Evolutionary conservation across 139 green algal genomes (phyloP).

Genomic region (Parachlorella kessleri): DNA sequence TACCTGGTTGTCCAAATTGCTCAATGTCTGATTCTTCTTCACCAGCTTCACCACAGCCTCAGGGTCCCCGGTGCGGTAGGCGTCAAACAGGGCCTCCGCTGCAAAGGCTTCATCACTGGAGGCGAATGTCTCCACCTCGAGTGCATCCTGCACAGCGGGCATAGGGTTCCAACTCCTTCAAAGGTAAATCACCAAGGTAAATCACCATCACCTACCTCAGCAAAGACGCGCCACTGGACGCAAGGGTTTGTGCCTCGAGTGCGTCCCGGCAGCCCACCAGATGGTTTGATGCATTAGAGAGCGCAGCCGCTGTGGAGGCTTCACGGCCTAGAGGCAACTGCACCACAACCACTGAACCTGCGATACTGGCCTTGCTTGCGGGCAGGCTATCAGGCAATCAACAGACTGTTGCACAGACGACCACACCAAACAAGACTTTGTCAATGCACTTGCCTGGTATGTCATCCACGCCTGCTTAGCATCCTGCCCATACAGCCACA

Average conservation of each 20-base stretch:
- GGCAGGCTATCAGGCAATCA: no score
- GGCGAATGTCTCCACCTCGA: slow-evolving; percentile 66
- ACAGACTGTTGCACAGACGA: not conserved
- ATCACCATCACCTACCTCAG: no score
- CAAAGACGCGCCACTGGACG: no score
- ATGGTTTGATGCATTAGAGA: not conserved
- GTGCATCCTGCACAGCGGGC: slow-evolving; percentile 73
- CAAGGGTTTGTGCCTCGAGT: no score
- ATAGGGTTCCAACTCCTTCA: no score
- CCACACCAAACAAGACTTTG: no score
- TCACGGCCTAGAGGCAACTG: not conserved
- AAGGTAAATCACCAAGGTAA: no score
- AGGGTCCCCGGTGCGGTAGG: slow-evolving; percentile 58
- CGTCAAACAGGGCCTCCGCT: slow-evolving; percentile 74
- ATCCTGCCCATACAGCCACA: slow-evolving; percentile 63
- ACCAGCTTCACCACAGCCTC: slow-evolving; percentile 7
- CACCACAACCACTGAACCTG: not conserved
- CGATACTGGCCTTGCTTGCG: no score
- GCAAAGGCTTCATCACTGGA: slow-evolving; percentile 75
- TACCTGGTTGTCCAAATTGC: slow-evolving; percentile 20
- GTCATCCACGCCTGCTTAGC: slow-evolving; percentile 55
- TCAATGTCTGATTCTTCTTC: slow-evolving; percentile 5
- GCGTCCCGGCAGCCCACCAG: not conserved
- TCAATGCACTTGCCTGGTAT: slow-evolving; percentile 37
- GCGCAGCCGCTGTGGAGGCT: not conserved